A percentile compares a stretch with the other conserved stretches of the same genome.
phyloP scores from a whole-genome alignment of 2,329 filamentous ascomycete genomes.

The Pestalotiopsis fici region DNA sequence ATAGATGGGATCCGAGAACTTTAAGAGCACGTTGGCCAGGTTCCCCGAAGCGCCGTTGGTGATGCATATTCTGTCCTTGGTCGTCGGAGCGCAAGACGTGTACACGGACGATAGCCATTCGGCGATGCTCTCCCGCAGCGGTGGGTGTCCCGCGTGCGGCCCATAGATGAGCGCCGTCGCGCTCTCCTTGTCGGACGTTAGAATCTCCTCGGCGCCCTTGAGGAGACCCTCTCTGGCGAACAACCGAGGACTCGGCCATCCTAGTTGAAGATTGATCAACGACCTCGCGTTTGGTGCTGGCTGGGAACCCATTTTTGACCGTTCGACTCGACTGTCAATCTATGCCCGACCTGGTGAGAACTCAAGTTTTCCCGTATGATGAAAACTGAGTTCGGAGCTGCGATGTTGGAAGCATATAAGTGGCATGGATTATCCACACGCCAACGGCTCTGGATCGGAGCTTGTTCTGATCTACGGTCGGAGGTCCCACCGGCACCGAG shows the following conservation, averaged over 20 bases:
- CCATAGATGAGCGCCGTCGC: constrained; percentile 61
- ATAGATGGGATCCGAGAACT: constrained; percentile 65
- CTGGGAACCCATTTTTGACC: background rate
- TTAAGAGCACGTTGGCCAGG: constrained; percentile 61
- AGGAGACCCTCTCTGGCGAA: constrained; percentile 57
- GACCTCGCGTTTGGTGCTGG: background rate
- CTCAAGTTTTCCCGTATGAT: background rate
- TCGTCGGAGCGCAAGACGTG: constrained; percentile 37
- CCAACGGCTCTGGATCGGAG: background rate
- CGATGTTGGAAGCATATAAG: background rate
- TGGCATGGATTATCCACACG: background rate
- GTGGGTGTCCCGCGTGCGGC: constrained; percentile 58
- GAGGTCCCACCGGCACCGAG: background rate
- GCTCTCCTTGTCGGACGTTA: constrained; percentile 49
- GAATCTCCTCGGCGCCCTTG: constrained; percentile 48
- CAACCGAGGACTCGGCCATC: constrained; percentile 37
- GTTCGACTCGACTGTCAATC: too few relatives aligned
- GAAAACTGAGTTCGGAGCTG: background rate
- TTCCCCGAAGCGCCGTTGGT: constrained; percentile 69
- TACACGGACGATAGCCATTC: constrained; percentile 64
- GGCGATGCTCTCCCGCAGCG: constrained; percentile 56
- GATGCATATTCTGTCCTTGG: constrained; percentile 57
- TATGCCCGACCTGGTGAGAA: background rate
- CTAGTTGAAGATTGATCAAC: constrained; percentile 28
- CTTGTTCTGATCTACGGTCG: background rate